Evolutionary conservation across 1,284 basidiomycete species (phyloP), one percentile per base, ranked within the genome.

Genomic region (Porogramme epimiltina): DNA sequence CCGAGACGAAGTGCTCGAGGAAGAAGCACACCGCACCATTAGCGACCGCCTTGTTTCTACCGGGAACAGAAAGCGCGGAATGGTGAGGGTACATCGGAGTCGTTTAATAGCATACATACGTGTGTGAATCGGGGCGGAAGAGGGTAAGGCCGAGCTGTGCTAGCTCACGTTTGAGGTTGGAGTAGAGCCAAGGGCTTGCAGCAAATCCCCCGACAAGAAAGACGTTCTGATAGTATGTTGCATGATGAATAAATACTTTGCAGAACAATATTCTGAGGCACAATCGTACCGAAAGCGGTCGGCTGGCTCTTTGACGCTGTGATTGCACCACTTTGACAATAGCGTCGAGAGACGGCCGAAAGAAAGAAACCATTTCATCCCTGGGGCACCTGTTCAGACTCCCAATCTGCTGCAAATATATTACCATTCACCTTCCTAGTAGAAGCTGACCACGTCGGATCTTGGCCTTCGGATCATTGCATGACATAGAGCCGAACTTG

Each of bases 51-150:
- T 66, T 65, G 44, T 54, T 56, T 6, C 65, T 66, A 43, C n/a
- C n/a, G 2, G 13, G 22, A 16, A 28, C 18, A 31, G 20, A 5
- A 3, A 6, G 34, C 34, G 34, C 36, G 15, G 24, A 11, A 24
- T 4, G 16, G 26, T 9, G 34, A n/a, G 3, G n/a, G 5, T 3
- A 3, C 25, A 19, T 8, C 0, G 4, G 15, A 18, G 10, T 4
- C 11, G n/a, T 9, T 10, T 2, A 3, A n/a, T 10, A 22, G 24
- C 28, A 24, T 2, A 36, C 39, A 15, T 45, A 58, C 53, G 47
- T 34, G 67, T 77, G 72, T 22, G 66, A 72, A 39, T 80, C 77
- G 13, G 77, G 79, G 3, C 78, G 68, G 52, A 67, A 68, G 25
- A 81, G 63, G 1, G 56, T 57, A 34, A 78, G 49, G 1, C 66